These are phyloP conservation scores for Globisporangium orthogonon DNA, from an alignment of 352 stramenopile genomes.

Conservation along the genomic window DNA sequence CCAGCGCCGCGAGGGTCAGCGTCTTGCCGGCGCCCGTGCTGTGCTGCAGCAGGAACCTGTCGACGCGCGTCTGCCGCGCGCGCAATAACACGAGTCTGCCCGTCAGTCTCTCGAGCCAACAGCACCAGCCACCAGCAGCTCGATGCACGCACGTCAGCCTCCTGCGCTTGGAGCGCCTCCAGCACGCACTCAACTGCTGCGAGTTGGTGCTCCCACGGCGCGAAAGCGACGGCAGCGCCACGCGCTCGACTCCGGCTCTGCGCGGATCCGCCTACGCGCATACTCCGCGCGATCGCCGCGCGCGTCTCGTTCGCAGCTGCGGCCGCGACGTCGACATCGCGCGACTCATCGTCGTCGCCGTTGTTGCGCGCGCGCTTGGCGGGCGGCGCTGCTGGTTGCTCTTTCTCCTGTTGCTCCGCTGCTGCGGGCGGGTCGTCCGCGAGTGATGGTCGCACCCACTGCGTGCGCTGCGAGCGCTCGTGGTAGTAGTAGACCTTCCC, in stretches of 20 bases:
- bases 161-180: constrained; percentile 25
- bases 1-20: constrained; percentile 64
- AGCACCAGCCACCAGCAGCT: not conserved
- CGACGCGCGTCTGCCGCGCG: constrained; percentile 4
- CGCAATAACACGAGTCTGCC: no score
- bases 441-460: constrained; percentile 45
- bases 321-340: not conserved
- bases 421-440: not conserved
- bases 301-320: constrained; percentile 3
- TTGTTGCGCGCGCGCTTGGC: constrained; percentile 20
- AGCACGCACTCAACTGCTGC: constrained; percentile 50
- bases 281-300: constrained; percentile 36
- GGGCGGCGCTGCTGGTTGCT: not conserved
- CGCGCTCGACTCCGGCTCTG: constrained; percentile 4
- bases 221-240: constrained; percentile 23
- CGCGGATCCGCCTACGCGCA: constrained; percentile 40
- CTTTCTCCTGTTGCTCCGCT: constrained; percentile 1
- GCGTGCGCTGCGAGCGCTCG: constrained; percentile 33
- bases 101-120: not conserved
- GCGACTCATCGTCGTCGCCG: not conserved
- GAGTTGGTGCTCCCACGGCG: constrained; percentile 61
- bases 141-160: constrained; percentile 2
- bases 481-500: constrained; percentile 70
- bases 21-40: constrained; percentile 82
- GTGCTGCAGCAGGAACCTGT: constrained; percentile 70